Percentiles rank a stretch among this genome's conserved stretches.
Evolutionary conservation across 1,284 basidiomycete genomes (phyloP).

Genomic region (Malassezia furfur): DNA sequence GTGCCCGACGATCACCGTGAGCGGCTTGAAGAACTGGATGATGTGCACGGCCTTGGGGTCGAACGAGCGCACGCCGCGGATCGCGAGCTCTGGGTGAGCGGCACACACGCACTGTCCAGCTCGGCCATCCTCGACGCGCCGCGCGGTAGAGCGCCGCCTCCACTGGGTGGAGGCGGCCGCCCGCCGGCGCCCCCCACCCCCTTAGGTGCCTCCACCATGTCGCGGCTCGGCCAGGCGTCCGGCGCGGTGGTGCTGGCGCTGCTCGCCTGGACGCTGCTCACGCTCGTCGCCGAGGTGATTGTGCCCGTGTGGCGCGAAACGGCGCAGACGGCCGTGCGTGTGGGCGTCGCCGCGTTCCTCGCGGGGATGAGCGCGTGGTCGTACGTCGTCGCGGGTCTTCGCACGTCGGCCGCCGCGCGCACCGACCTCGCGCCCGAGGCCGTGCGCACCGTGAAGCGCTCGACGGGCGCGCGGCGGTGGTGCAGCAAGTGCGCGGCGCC

Average conservation of each 20-base stretch:
- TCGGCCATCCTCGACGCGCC: constrained; percentile 29
- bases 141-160: neutral
- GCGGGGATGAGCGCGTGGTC: constrained; percentile 7
- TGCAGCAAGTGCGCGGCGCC: constrained; percentile 51
- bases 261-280: neutral
- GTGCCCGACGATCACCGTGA: constrained; percentile 97
- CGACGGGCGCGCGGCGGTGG: constrained; percentile 34
- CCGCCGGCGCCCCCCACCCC: too few relatives aligned
- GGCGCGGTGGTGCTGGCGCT: neutral
- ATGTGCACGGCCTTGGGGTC: constrained; percentile 81
- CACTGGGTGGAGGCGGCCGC: too few relatives aligned
- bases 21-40: constrained; percentile 93
- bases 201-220: constrained; percentile 2
- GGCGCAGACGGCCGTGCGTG: neutral
- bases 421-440: neutral
- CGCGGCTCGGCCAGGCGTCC: neutral
- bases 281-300: neutral
- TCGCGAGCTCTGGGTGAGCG: constrained; percentile 36
- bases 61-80: constrained; percentile 49
- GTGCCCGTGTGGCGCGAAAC: constrained; percentile 2
- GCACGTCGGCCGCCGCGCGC: neutral
- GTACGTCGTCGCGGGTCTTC: neutral
- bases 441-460: constrained; percentile 26
- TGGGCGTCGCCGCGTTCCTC: neutral
- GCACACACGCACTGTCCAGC: constrained; percentile 28